Conservation (phyloP, 176 grass and related monocot genomes). For the Oryza nivara region DNA sequence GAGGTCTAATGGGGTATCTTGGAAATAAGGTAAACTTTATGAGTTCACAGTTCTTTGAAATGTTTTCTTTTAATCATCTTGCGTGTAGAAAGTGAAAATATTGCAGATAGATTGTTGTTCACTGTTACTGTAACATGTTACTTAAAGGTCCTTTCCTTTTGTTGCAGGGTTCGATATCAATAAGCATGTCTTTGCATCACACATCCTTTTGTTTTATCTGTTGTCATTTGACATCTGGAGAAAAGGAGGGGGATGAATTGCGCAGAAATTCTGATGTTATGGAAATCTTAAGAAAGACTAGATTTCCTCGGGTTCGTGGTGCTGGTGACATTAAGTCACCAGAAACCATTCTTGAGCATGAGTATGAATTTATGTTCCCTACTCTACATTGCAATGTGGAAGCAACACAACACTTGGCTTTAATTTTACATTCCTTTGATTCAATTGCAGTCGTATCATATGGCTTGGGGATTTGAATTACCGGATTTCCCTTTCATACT, state of each 20-base stretch:
- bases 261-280: slow-evolving; percentile 86
- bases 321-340: slow-evolving; percentile 66
- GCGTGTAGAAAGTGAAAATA: neutral
- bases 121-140: neutral
- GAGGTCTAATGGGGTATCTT: slow-evolving; percentile 98
- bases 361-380: slow-evolving; percentile 52
- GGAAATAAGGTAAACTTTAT: slow-evolving; percentile 80
- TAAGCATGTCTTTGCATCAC: slow-evolving; percentile 96
- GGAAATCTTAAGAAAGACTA: slow-evolving; percentile 89
- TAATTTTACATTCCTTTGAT: neutral
- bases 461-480: slow-evolving; percentile 99
- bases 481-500: slow-evolving; percentile 88
- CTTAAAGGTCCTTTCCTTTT: slow-evolving; percentile 27
- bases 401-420: neutral
- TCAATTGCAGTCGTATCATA: slow-evolving; percentile 73
- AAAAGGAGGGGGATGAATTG: slow-evolving; percentile 96
- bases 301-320: slow-evolving; percentile 67
- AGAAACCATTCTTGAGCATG: slow-evolving; percentile 90
- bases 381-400: slow-evolving; percentile 7
- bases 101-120: neutral
- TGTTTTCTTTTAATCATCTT: slow-evolving; percentile 3
- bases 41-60: neutral
- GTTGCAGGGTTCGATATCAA: slow-evolving; percentile 92
- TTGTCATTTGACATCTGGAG: slow-evolving; percentile 87
- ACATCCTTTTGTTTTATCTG: slow-evolving; percentile 93